Percentiles rank a stretch among this genome's conserved stretches.
phyloP scores from a whole-genome alignment of 352 stramenopile genomes.

The Globisporangium abappressorium region DNA sequence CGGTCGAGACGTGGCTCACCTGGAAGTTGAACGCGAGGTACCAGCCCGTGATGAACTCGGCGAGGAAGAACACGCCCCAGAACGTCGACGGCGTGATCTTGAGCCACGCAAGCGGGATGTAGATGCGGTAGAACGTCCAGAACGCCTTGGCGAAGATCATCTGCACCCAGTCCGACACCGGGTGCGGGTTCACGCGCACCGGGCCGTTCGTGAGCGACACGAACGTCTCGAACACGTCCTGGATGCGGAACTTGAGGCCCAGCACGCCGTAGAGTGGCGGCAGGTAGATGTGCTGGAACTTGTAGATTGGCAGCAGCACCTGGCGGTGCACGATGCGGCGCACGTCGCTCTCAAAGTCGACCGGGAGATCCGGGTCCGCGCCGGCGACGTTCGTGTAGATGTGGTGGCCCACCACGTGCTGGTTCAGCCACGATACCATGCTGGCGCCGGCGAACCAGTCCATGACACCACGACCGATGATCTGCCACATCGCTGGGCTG shows the following conservation, averaged over 20 bases:
- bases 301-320: slow-evolving; percentile 82
- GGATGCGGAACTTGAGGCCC: slow-evolving; percentile 91
- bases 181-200: slow-evolving; percentile 90
- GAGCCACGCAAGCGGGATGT: slow-evolving; percentile 79
- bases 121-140: slow-evolving; percentile 89
- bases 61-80: slow-evolving; percentile 80
- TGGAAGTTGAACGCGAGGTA: slow-evolving; percentile 95
- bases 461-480: slow-evolving; percentile 81
- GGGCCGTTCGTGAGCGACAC: slow-evolving; percentile 83
- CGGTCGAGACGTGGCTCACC: slow-evolving; percentile 87
- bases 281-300: slow-evolving; percentile 92
- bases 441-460: slow-evolving; percentile 91
- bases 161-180: slow-evolving; percentile 66
- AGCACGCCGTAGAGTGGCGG: slow-evolving; percentile 93
- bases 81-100: slow-evolving; percentile 56
- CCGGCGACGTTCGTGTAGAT: slow-evolving; percentile 94
- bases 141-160: slow-evolving; percentile 88
- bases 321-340: slow-evolving; percentile 86
- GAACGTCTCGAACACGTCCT: slow-evolving; percentile 91
- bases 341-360: slow-evolving; percentile 85
- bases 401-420: slow-evolving; percentile 95
- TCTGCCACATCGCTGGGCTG: slow-evolving; percentile 63
- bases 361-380: slow-evolving; percentile 92
- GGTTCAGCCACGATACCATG: slow-evolving; percentile 93
- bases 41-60: slow-evolving; percentile 90